Conservation (phyloP, 441 rosid genomes). For the Pelargonium australe region DNA sequence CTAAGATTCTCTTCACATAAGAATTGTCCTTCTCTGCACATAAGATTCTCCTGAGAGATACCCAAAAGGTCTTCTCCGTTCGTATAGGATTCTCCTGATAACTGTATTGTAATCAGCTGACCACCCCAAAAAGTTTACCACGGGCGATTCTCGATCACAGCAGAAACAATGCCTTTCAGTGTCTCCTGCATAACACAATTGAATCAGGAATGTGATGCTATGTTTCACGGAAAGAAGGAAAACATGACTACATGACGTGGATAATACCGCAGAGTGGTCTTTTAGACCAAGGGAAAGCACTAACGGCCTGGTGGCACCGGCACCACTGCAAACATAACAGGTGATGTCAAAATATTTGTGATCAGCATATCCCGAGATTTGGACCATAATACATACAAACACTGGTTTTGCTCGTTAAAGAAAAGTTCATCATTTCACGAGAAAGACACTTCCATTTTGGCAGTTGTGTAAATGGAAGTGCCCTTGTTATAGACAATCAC, state of each 20-base stretch:
- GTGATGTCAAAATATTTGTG: too few relatives aligned
- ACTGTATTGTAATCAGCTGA: not conserved
- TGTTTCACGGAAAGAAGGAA: not conserved
- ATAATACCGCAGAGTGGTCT: slow-evolving; percentile 69
- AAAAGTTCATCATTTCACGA: too few relatives aligned
- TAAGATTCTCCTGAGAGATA: not conserved
- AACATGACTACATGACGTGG: not conserved
- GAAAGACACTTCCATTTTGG: not conserved
- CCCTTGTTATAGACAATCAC: not conserved
- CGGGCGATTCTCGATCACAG: slow-evolving; percentile 55
- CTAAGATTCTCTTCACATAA: too few relatives aligned
- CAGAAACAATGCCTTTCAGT: slow-evolving; percentile 56
- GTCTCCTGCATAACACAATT: slow-evolving; percentile 49
- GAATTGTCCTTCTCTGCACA: too few relatives aligned
- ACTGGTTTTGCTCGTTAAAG: too few relatives aligned
- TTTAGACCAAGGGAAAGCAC: slow-evolving; percentile 80
- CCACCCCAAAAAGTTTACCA: slow-evolving; percentile 32
- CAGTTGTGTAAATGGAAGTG: not conserved
- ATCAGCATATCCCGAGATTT: too few relatives aligned
- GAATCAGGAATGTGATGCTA: not conserved
- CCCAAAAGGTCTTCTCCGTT: not conserved
- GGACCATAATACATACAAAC: too few relatives aligned
- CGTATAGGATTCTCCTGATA: too few relatives aligned
- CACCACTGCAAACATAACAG: slow-evolving; percentile 39
- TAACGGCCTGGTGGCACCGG: slow-evolving; percentile 52